These are phyloP conservation scores for Aspergillus cristatus DNA, from an alignment of 495 filamentous ascomycete genomes.

Conservation along the genomic window DNA sequence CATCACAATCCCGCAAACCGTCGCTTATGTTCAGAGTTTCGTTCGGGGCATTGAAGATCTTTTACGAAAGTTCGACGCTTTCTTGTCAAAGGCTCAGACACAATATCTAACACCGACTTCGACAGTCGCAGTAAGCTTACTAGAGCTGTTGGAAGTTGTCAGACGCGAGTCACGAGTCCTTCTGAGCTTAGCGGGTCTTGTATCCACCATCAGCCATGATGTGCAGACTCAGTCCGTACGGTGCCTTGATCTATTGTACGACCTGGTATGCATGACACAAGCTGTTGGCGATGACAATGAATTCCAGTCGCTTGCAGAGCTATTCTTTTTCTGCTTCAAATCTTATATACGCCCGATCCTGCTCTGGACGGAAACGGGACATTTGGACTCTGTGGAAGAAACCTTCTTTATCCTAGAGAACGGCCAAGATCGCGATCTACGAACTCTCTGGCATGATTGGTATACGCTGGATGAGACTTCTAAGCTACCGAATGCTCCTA, in stretches of 20 bases:
- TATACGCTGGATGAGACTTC: slow-evolving; percentile 51
- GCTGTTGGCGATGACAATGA: slow-evolving; percentile 50
- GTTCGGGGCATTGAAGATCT: slow-evolving; percentile 35
- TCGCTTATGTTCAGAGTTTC: slow-evolving; percentile 48
- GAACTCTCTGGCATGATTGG: slow-evolving; percentile 66
- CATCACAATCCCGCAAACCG: slow-evolving; percentile 20
- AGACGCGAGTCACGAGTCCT: slow-evolving; percentile 45
- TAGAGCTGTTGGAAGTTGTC: slow-evolving; percentile 54
- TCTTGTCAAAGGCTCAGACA: slow-evolving; percentile 35
- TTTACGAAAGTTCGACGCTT: slow-evolving; percentile 33
- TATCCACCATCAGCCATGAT: slow-evolving; percentile 18
- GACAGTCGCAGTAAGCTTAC: slow-evolving; percentile 40
- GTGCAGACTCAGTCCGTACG: slow-evolving; percentile 36
- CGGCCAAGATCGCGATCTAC: slow-evolving; percentile 46
- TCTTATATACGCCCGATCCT: slow-evolving; percentile 73
- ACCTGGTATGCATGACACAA: slow-evolving; percentile 57
- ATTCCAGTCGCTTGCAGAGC: slow-evolving; percentile 49
- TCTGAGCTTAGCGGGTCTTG: slow-evolving; percentile 40
- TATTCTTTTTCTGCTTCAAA: slow-evolving; percentile 79
- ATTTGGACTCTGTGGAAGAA: slow-evolving; percentile 50
- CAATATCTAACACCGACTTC: slow-evolving; percentile 27
- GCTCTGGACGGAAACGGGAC: slow-evolving; percentile 78
- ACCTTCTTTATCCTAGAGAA: slow-evolving; percentile 66
- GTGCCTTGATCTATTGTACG: slow-evolving; percentile 67
- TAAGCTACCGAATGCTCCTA: slow-evolving; percentile 54